These are phyloP conservation scores for Colletotrichum karsti DNA, from an alignment of 2,329 filamentous ascomycete genomes.

Conservation along the genomic window DNA sequence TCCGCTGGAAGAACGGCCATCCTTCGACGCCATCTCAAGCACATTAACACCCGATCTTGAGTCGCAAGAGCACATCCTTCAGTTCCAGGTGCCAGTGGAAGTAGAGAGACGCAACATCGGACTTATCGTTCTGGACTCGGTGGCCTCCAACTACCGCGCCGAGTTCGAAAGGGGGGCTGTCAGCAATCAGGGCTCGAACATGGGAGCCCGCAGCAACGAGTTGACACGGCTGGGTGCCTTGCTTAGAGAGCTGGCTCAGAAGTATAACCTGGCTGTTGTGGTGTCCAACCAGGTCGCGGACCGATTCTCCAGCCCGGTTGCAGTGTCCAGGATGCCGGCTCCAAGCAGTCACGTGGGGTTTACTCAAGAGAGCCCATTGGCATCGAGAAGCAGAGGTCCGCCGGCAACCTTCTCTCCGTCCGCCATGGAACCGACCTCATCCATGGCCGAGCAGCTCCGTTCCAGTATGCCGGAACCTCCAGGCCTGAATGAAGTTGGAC, in stretches of 20 bases:
- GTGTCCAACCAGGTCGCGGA: constrained; percentile 97
- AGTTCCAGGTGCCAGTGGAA: constrained; percentile 90
- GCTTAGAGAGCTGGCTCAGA: constrained; percentile 78
- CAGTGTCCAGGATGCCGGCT: constrained; percentile 33
- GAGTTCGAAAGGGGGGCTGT: constrained; percentile 75
- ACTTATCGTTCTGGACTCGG: constrained; percentile 86
- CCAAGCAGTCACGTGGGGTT: constrained; percentile 15
- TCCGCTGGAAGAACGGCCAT: constrained; percentile 53
- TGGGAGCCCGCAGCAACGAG: constrained; percentile 81
- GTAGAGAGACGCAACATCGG: constrained; percentile 80
- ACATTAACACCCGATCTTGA: constrained; percentile 90
- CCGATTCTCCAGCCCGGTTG: constrained; percentile 64
- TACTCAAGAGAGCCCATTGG: constrained; percentile 59
- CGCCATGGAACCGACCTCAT: constrained; percentile 46
- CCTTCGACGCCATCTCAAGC: constrained; percentile 80
- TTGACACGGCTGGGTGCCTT: constrained; percentile 80
- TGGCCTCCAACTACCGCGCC: constrained; percentile 94
- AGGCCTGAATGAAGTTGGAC: constrained; percentile 50
- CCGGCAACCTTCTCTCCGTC: constrained; percentile 37
- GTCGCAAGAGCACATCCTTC: constrained; percentile 92
- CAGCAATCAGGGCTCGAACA: constrained; percentile 57
- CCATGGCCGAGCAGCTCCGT: constrained; percentile 44
- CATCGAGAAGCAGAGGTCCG: constrained; percentile 47
- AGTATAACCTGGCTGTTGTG: constrained; percentile 82
- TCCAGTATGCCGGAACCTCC: constrained; percentile 43